phyloP scores from a whole-genome alignment of 2,329 filamentous ascomycete species.

The Acrodontium crateriforme region DNA sequence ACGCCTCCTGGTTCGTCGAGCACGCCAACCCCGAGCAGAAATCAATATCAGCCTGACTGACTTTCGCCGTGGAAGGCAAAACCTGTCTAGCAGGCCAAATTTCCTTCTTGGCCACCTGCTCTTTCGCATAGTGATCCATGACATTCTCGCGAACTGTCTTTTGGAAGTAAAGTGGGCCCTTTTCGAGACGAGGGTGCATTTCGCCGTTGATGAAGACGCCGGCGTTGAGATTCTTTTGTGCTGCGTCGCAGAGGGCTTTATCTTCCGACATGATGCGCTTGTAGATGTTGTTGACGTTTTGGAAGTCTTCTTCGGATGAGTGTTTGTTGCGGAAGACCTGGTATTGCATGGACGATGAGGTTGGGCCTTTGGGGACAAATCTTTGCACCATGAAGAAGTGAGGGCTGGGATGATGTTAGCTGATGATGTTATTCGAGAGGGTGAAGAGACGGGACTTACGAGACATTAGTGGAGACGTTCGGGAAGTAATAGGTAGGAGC shows the following conservation, averaged over 20 bases:
- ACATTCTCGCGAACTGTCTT: conserved; percentile 35
- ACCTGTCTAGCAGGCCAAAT: conserved; percentile 41
- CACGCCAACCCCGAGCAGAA: conserved; percentile 18
- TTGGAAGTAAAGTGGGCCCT: conserved; percentile 44
- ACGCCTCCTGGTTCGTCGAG: conserved; percentile 11
- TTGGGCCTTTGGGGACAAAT: conserved; percentile 42
- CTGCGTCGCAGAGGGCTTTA: conserved; percentile 45
- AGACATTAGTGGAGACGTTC: conserved; percentile 37
- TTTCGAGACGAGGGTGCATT: conserved; percentile 47
- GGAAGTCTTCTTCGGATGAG: conserved; percentile 45
- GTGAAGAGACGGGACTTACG: conserved; percentile 25
- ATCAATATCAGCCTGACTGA: conserved; percentile 14
- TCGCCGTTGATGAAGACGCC: conserved; percentile 50
- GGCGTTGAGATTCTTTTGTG: conserved; percentile 47
- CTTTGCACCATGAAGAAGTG: conserved; percentile 52
- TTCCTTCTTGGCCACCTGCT: conserved; percentile 31
- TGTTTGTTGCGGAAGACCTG: conserved; percentile 50
- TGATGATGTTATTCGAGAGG: not conserved
- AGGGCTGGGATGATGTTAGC: conserved; percentile 27
- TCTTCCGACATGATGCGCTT: conserved; percentile 52
- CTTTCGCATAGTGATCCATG: conserved; percentile 33
- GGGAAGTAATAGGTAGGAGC: conserved; percentile 38
- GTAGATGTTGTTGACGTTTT: conserved; percentile 44
- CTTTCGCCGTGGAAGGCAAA: conserved; percentile 7
- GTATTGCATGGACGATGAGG: conserved; percentile 43